Percentiles rank a stretch among this genome's conserved stretches.
Evolutionary conservation across 2,329 filamentous ascomycete genomes (phyloP).

Genomic region (Simplicillium aogashimaense): DNA sequence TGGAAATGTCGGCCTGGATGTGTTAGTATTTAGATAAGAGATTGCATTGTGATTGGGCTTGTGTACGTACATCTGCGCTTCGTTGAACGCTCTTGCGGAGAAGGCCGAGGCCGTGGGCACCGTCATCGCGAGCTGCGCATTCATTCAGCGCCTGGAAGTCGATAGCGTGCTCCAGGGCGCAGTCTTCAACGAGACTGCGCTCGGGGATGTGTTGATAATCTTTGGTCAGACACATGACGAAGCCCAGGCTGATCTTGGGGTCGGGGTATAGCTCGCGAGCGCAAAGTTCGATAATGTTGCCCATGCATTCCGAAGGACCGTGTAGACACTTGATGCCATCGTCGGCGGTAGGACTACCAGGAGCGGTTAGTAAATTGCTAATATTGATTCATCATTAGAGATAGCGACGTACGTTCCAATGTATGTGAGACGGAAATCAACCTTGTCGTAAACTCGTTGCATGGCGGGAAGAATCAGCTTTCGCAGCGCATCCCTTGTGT

Average conservation of each 20-base stretch:
- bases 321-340: conserved; percentile 84
- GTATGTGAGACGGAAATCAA: conserved; percentile 84
- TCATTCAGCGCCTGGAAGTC: conserved; percentile 73
- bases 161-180: conserved; percentile 83
- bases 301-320: conserved; percentile 79
- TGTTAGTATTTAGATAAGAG: conserved; percentile 4
- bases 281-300: conserved; percentile 91
- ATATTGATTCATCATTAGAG: not conserved
- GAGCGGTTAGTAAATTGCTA: not conserved
- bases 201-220: conserved; percentile 72
- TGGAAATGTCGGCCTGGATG: conserved; percentile 50
- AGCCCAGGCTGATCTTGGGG: conserved; percentile 81
- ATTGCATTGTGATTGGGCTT: conserved; percentile 10
- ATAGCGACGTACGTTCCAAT: conserved; percentile 60
- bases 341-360: conserved; percentile 54
- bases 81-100: conserved; percentile 58
- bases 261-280: conserved; percentile 74
- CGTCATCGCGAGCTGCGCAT: conserved; percentile 70
- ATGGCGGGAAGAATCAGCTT: conserved; percentile 78
- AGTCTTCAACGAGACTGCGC: conserved; percentile 70
- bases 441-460: conserved; percentile 70
- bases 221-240: conserved; percentile 78
- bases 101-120: conserved; percentile 58
- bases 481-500: conserved; percentile 74
- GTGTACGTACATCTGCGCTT: conserved; percentile 38